Evolutionary conservation across 2,329 filamentous ascomycete species (phyloP).

Genomic region (Cytospora leucostoma): DNA sequence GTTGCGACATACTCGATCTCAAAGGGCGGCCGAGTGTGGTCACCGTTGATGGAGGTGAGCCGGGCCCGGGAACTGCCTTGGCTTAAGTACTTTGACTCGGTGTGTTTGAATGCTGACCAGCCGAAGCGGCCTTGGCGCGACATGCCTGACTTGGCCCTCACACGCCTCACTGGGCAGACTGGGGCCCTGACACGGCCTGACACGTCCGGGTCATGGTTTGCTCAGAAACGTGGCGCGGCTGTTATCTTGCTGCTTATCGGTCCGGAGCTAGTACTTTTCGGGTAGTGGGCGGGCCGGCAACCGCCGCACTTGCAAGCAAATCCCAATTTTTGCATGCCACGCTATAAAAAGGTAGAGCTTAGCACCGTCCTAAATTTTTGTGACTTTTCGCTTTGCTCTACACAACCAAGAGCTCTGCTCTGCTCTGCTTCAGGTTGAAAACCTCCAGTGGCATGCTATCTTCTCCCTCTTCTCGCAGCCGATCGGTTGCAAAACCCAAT

Average conservation of each 20-base stretch:
- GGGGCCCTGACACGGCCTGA: not conserved
- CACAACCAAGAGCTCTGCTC: slow-evolving; percentile 1
- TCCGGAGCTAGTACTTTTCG: not conserved
- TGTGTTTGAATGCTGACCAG: not conserved
- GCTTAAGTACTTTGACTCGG: slow-evolving; percentile 29
- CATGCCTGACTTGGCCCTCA: not conserved
- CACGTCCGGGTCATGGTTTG: slow-evolving; percentile 8
- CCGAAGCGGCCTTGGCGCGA: not conserved
- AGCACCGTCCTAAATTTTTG: slow-evolving; percentile 30
- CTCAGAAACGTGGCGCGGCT: slow-evolving; percentile 11
- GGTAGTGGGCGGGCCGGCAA: slow-evolving; percentile 6
- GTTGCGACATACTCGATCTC: slow-evolving; percentile 14
- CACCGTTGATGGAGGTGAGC: slow-evolving; percentile 17
- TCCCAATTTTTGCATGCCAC: not conserved
- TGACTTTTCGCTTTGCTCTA: slow-evolving; percentile 6
- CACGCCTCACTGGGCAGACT: too few relatives aligned
- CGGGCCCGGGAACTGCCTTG: slow-evolving; percentile 17
- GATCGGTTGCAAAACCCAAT: not conserved
- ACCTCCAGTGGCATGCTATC: not conserved
- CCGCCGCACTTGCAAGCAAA: not conserved
- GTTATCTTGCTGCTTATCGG: not conserved
- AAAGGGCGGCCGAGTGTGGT: not conserved
- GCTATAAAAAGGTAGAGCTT: slow-evolving; percentile 12
- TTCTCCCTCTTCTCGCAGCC: not conserved
- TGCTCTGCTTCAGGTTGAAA: not conserved